Conservation (phyloP, 495 filamentous ascomycete genomes). For the Xylaria curta region DNA sequence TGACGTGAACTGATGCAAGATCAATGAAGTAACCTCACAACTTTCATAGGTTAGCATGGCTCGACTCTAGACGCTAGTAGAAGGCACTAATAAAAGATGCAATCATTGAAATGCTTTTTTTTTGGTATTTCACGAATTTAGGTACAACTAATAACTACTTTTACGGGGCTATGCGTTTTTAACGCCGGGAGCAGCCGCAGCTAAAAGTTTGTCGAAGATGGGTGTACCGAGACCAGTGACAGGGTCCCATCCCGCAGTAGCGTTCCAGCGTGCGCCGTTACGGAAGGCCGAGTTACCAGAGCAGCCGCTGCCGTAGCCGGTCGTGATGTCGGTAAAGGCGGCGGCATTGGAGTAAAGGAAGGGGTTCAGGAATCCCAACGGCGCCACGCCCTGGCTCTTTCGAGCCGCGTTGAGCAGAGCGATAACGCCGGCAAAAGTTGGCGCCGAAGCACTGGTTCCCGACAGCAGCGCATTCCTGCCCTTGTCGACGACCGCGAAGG, state of each 20-base stretch:
- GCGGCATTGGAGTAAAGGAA: conserved; percentile 65
- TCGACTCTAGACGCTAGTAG: neutral
- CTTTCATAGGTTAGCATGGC: neutral
- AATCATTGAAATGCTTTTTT: neutral
- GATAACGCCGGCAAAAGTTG: conserved; percentile 55
- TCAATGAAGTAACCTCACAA: neutral
- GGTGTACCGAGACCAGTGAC: conserved; percentile 46
- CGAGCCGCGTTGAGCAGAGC: conserved; percentile 68
- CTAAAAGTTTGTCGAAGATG: conserved; percentile 36
- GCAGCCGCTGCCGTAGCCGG: conserved; percentile 64
- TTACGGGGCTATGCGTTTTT: conserved; percentile 33
- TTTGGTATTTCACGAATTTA: neutral
- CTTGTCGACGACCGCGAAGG: conserved; percentile 57
- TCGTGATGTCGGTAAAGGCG: conserved; percentile 65
- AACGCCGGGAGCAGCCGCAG: conserved; percentile 42
- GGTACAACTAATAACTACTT: neutral
- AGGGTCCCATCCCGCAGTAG: conserved; percentile 47
- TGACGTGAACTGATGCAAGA: neutral
- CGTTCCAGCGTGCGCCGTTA: conserved; percentile 47
- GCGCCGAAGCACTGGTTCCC: conserved; percentile 47
- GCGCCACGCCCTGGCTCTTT: conserved; percentile 54
- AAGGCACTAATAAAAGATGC: neutral
- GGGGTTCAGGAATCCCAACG: conserved; percentile 70
- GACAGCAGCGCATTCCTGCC: conserved; percentile 56
- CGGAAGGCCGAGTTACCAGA: conserved; percentile 59